These are phyloP conservation scores for Dactylellina sp. DNA, from an alignment of 2,329 filamentous ascomycete species.

Conservation along the genomic window DNA sequence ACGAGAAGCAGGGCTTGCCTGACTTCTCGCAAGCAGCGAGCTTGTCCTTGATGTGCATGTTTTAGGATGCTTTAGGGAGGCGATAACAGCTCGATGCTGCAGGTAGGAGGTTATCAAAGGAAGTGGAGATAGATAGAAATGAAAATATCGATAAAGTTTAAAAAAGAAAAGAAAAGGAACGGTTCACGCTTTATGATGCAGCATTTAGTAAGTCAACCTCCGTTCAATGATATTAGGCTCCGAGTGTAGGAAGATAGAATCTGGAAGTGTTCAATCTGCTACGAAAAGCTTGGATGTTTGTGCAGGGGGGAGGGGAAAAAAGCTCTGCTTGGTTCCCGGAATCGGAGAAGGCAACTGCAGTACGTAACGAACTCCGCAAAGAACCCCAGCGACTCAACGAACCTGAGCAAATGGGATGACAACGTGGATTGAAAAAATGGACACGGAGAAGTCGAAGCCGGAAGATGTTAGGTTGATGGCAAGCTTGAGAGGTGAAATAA, in stretches of 20 bases:
- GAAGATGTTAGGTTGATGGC: conserved; percentile 14
- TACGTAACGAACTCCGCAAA: conserved; percentile 24
- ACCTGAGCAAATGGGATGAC: conserved; percentile 35
- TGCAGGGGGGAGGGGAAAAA: conserved; percentile 28
- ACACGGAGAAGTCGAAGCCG: neutral
- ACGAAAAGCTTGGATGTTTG: conserved; percentile 28
- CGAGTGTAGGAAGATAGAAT: conserved; percentile 22
- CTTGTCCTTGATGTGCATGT: conserved; percentile 96
- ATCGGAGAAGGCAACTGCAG: conserved; percentile 55
- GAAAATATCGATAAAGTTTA: conserved; percentile 49
- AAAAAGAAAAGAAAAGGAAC: conserved; percentile 38
- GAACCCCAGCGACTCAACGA: conserved; percentile 22
- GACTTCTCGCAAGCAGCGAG: conserved; percentile 82
- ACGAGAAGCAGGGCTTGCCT: conserved; percentile 90
- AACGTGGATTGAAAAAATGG: conserved; percentile 31
- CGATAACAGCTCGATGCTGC: conserved; percentile 20
- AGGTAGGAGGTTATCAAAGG: conserved; percentile 20
- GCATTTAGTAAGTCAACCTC: conserved; percentile 44
- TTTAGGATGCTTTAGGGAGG: conserved; percentile 30
- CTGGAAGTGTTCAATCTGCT: conserved; percentile 21
- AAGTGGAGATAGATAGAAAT: conserved; percentile 27
- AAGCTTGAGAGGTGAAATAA: neutral
- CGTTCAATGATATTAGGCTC: conserved; percentile 39
- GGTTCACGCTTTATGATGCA: conserved; percentile 42
- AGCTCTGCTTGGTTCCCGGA: conserved; percentile 38